Base-by-base conservation (phyloP, 805 yeast genomes). In the Lipomyces kockii region DNA sequence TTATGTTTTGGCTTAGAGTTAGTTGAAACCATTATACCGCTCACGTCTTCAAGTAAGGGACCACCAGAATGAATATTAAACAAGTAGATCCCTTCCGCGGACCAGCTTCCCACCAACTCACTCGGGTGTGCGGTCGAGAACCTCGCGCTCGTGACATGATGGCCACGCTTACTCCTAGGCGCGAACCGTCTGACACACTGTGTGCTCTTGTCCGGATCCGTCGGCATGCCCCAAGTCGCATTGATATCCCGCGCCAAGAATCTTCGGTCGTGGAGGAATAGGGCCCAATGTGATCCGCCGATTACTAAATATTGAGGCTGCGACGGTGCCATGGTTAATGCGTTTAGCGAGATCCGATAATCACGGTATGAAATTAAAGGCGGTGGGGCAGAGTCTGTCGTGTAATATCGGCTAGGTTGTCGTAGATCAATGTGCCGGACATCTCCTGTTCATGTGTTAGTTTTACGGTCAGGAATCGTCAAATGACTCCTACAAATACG, bases 241-340 rank as follows among this genome's bases (percentile, higher is more conserved):
- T 59, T 60, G 29, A 63, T 58, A 43, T 65, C 65, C 32, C 54
- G 49, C 11, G 61, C 56, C 17, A 70, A 34, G 53, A 58, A 70
- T n/a, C 73, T 51, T 9, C 73, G 68, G 53, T 71, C 73, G 57
- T 71, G 70, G 20, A 71, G 62, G 46, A 69, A 71, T 1, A 70
- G 49, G n/a, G 52, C 51, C 11, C 65, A 59, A 52, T 66, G 72
- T 17, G 64, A 32, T 9, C 73, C 73, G 22, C 72, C 73, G n/a
- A 70, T 32, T 3, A 56, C 72, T 14, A 71, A 35, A 53, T 71
- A 70, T 35, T 70, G 72, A 2, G 73, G 71, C 51, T 70, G 72
- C 25, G 49, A 52, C 7, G 67, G 61, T 17, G 73, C 60, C 20
- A 71, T 29, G 12, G 73, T 66, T 14, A 71, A 27, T 17, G 73